Evolutionary conservation across 768 basidiomycete species (phyloP).

Genomic region (Tylopilus sp.): DNA sequence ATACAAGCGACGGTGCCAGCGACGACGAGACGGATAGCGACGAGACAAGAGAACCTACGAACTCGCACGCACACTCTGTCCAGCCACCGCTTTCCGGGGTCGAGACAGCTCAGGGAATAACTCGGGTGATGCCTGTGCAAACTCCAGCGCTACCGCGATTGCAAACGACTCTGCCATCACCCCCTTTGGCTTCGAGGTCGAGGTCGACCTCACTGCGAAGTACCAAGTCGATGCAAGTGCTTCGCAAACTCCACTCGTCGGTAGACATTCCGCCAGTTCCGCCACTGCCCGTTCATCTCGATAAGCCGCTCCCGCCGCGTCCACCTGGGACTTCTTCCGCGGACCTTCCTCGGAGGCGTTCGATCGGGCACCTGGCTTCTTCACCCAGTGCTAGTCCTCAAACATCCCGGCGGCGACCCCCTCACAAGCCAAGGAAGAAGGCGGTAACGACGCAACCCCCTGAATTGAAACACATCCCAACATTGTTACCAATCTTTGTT

Average conservation of each 20-base stretch:
- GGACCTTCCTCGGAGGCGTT: slow-evolving; percentile 13
- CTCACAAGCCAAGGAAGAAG: slow-evolving; percentile 42
- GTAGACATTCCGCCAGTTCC: slow-evolving; percentile 44
- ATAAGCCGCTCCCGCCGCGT: slow-evolving; percentile 44
- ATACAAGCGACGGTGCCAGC: slow-evolving; percentile 34
- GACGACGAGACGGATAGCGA: slow-evolving; percentile 32
- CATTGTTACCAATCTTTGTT: slow-evolving; percentile 81
- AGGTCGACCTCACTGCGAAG: slow-evolving; percentile 46
- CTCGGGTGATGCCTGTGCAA: neutral
- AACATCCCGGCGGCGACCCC: slow-evolving; percentile 8
- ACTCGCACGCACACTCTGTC: neutral
- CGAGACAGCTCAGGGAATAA: neutral
- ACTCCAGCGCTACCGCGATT: neutral
- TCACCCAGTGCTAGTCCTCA: neutral
- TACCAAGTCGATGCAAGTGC: slow-evolving; percentile 44
- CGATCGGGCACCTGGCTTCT: slow-evolving; percentile 11
- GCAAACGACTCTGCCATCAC: slow-evolving; percentile 6
- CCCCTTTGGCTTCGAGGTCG: slow-evolving; percentile 5
- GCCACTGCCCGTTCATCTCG: slow-evolving; percentile 25
- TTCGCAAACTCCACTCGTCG: slow-evolving; percentile 19
- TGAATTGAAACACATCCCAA: slow-evolving; percentile 72
- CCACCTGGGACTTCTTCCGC: slow-evolving; percentile 19
- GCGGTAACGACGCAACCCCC: slow-evolving; percentile 60
- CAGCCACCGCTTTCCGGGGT: neutral
- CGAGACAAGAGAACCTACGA: slow-evolving; percentile 11